phyloP scores from a whole-genome alignment of 352 stramenopile species.

The Globisporangium barbulae region DNA sequence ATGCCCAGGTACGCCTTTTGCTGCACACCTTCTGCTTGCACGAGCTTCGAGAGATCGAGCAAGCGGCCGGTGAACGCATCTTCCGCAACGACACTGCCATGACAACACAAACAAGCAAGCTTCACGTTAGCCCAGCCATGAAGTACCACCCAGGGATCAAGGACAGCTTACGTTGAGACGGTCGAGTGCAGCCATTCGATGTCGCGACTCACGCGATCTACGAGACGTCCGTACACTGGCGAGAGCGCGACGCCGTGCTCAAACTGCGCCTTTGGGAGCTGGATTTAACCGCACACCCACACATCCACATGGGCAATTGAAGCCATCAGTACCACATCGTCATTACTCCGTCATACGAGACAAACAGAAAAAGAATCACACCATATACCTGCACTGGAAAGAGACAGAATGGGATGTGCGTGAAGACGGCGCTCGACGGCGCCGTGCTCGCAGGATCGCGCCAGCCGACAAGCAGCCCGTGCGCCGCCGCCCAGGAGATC shows the following conservation, averaged over 20 bases:
- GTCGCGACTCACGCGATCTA: conserved; percentile 81
- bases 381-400: conserved; percentile 48
- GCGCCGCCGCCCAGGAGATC: conserved; percentile 66
- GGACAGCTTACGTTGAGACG: conserved; percentile 35
- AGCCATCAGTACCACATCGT: background rate
- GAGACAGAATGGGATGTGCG: conserved; percentile 75
- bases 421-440: conserved; percentile 42
- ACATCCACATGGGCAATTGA: background rate
- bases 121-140: background rate
- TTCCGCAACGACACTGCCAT: conserved; percentile 59
- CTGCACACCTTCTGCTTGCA: conserved; percentile 64
- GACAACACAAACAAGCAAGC: background rate
- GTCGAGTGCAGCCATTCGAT: conserved; percentile 73
- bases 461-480: conserved; percentile 71
- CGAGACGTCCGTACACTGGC: conserved; percentile 67
- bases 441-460: conserved; percentile 28
- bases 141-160: background rate
- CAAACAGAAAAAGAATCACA: background rate
- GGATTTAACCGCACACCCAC: background rate
- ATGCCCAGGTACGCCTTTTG: conserved; percentile 88
- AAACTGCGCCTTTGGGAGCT: conserved; percentile 58
- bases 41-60: conserved; percentile 70
- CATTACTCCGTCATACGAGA: no score
- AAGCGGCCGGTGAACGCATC: conserved; percentile 86
- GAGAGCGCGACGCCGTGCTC: conserved; percentile 63